Base-by-base conservation (phyloP, 108 stramenopile species). In the Aureococcus anophagefferens region DNA sequence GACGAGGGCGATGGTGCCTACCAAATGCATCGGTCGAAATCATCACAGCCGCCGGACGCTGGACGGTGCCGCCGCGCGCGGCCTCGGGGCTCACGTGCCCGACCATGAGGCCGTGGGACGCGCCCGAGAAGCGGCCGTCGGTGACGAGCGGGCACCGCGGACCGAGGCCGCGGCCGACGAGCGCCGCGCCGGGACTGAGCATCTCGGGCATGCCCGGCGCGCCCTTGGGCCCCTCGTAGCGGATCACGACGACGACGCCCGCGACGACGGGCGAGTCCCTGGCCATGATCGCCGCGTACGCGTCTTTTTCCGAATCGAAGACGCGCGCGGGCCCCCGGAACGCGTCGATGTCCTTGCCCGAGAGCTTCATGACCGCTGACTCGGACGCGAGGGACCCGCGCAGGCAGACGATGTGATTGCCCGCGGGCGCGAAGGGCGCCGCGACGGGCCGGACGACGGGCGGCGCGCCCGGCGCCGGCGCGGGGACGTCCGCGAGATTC, bases 131-230 rank as follows among this genome's bases (percentile, higher is more conserved):
- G 0, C 74, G 44, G 30, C 51, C 74, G 68, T 85, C 84, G 18
- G 83, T 87, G 29, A 87, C 76, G 35, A 84, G 64, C n/a, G 82
- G 80, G 63, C 78, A 77, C 33, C 74, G 40, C 37, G 63, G 51
- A 4, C 83, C 83, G 15, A 84, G 65, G 17, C 83, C 83, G 25
- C 80, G 79, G 33, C 83, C 83, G 76, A 84, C 81, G 74, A 84
- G 77, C 31, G 81, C 81, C 14, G 64, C 67, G 15, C 80, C 79
- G 25, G 83, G 81, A 13, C 69, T 84, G 28, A 84, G 73, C 79
- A 82, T 82, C 77, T 84, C 83, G 16, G 83, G 83, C 77, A 84
- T 82, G 18, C 83, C 83, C 15, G 83, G 83, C 4, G 81, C 83
- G 17, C 83, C 83, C 82, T 83, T 83, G 17, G 83, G 83, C 0